phyloP scores from a whole-genome alignment of 2,329 filamentous ascomycete species.

The Huntiella moniliformis region DNA sequence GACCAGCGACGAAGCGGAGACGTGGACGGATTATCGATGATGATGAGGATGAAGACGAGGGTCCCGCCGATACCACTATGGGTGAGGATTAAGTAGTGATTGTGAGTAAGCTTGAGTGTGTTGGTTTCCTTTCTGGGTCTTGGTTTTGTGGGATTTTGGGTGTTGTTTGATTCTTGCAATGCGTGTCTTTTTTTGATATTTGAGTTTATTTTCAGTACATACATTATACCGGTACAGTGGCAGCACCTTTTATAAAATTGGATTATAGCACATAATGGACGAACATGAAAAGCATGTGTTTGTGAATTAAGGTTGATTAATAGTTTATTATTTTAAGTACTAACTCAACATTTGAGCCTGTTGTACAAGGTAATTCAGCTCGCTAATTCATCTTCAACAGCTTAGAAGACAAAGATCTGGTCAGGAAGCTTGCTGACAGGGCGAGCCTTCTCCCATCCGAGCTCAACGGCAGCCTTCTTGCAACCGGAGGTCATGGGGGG shows the following conservation, averaged over 20 bases:
- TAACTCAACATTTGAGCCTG: no score
- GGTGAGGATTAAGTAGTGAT: slow-evolving; percentile 4
- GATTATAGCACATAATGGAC: no score
- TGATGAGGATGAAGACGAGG: slow-evolving; percentile 35
- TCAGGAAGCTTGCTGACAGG: slow-evolving; percentile 96
- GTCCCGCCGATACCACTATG: slow-evolving; percentile 7
- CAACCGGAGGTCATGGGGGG: slow-evolving; percentile 92
- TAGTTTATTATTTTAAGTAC: no score
- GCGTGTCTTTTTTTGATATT: slow-evolving; percentile 1
- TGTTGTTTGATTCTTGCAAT: not conserved
- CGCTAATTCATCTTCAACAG: no score
- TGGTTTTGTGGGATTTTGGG: not conserved
- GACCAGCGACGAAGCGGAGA: slow-evolving; percentile 22
- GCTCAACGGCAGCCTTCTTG: slow-evolving; percentile 82
- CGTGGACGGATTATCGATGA: slow-evolving; percentile 28
- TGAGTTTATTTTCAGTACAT: not conserved
- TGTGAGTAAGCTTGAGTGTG: not conserved
- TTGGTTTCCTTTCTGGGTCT: not conserved
- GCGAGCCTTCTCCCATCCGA: slow-evolving; percentile 81
- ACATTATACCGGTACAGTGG: slow-evolving; percentile 5
- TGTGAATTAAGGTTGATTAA: no score
- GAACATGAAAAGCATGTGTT: no score
- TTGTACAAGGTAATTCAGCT: no score
- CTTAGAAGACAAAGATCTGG: slow-evolving; percentile 82
- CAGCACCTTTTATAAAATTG: slow-evolving; percentile 5